These are phyloP conservation scores for Lentithecium fluviatile DNA, from an alignment of 495 filamentous ascomycete species.

Conservation along the genomic window DNA sequence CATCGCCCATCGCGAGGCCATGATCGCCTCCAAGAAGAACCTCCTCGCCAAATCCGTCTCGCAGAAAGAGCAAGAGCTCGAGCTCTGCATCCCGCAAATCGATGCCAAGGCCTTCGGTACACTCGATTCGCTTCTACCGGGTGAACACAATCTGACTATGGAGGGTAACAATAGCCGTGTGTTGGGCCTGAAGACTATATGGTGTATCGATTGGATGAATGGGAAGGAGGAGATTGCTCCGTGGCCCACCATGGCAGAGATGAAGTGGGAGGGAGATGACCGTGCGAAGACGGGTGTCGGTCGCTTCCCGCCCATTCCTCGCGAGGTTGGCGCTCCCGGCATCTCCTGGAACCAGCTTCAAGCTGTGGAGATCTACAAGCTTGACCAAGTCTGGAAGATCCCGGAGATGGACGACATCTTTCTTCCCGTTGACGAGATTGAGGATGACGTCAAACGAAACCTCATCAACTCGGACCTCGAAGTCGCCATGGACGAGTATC, in stretches of 20 bases:
- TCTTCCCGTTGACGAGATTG: constrained; percentile 36
- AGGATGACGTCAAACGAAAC: constrained; percentile 16
- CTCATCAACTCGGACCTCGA: constrained; percentile 26
- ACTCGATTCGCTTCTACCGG: neutral
- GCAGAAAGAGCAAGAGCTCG: constrained; percentile 6
- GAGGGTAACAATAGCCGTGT: constrained; percentile 17
- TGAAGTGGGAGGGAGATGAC: constrained; percentile 38
- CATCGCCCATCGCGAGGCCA: constrained; percentile 22
- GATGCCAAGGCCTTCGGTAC: neutral
- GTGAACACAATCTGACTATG: neutral
- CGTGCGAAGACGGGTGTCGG: constrained; percentile 32
- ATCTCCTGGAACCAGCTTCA: constrained; percentile 30
- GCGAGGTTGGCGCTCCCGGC: constrained; percentile 28
- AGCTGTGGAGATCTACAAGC: constrained; percentile 8
- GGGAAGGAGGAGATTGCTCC: constrained; percentile 30
- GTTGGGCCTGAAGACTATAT: constrained; percentile 28
- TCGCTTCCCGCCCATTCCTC: constrained; percentile 30
- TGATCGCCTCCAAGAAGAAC: constrained; percentile 4
- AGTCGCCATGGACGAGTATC: constrained; percentile 20
- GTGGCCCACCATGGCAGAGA: constrained; percentile 29
- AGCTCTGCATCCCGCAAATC: neutral
- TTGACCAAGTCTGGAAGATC: constrained; percentile 23
- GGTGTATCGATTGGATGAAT: constrained; percentile 31
- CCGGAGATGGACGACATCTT: constrained; percentile 31
- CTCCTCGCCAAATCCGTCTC: constrained; percentile 1